Evolutionary conservation across 2,329 filamentous ascomycete genomes (phyloP).

Genomic region (Aspergillus sergii): DNA sequence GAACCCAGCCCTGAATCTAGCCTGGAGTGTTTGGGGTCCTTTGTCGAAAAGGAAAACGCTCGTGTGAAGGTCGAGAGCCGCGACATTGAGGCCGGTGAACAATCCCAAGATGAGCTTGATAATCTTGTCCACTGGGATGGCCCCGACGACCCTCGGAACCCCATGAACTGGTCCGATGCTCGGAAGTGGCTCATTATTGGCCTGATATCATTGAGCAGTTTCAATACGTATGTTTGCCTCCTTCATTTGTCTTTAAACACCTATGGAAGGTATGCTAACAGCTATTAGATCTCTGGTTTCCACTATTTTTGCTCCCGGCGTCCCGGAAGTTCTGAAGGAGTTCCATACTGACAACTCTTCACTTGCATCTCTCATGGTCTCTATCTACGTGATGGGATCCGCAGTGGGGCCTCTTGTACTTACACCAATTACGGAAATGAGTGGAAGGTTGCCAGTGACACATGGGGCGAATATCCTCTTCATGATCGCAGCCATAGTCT

Average conservation of each 20-base stretch:
- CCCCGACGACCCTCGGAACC: slow-evolving; percentile 18
- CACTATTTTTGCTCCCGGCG: slow-evolving; percentile 44
- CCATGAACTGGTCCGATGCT: slow-evolving; percentile 19
- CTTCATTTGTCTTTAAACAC: not conserved
- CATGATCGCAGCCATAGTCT: slow-evolving; percentile 63
- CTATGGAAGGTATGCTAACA: not conserved
- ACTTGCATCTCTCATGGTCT: slow-evolving; percentile 55
- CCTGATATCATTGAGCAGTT: slow-evolving; percentile 22
- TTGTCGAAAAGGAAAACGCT: slow-evolving; percentile 12
- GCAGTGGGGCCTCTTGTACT: slow-evolving; percentile 59
- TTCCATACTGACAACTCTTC: slow-evolving; percentile 45
- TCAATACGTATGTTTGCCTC: slow-evolving; percentile 17
- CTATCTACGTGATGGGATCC: slow-evolving; percentile 62
- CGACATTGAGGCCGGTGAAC: slow-evolving; percentile 9
- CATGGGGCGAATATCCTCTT: slow-evolving; percentile 61
- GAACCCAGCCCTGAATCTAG: slow-evolving; percentile 8
- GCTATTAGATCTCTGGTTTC: slow-evolving; percentile 34
- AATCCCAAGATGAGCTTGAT: slow-evolving; percentile 12
- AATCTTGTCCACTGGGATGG: slow-evolving; percentile 18
- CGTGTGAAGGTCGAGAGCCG: slow-evolving; percentile 7
- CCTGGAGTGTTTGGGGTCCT: slow-evolving; percentile 9
- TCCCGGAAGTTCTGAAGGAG: slow-evolving; percentile 43
- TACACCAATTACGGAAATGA: slow-evolving; percentile 63
- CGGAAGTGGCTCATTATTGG: slow-evolving; percentile 23
- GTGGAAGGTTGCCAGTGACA: slow-evolving; percentile 61